Evolutionary conservation across 1,284 basidiomycete species (phyloP), one percentile per base, ranked within the genome.

Genomic region (Sanghuangporus baumii): DNA sequence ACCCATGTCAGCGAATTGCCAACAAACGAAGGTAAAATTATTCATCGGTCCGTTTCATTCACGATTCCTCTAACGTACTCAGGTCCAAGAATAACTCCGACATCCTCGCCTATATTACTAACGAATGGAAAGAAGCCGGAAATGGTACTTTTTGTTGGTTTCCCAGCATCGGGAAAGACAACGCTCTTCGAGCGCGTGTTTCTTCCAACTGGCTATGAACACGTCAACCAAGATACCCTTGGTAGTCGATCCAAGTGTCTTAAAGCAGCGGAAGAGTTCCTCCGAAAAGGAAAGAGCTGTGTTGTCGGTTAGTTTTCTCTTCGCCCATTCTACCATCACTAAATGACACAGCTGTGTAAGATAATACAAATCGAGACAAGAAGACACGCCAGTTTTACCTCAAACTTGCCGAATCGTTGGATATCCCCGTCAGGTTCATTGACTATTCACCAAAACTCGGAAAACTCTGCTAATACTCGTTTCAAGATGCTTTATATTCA

Each of bases 211-310:
- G 84, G 80, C 12, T 96, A 98, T 72, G 76, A 80, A 3, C 92
- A 95, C 68, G 79, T 97, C 64, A 96, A 96, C 71, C 94, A 96
- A 75, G 94, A 96, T 72, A 87, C 78, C 1, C 76, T 98, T 1
- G 83, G 82, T 60, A 86, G 85, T 11, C 80, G 90, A 51, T 78
- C 85, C 5, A 93, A 87, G 71, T 97, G 95, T 68, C 66, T 94
- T 38, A 84, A 81, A 66, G 81, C 81, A 0, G 86, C 86, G 0
- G 79, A 84, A 55, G 80, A 83, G 50, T 79, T 81, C 0, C 69
- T 96, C 23, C 68, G 73, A 23, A 76, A 76, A 0, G 85, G 84
- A 4, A 78, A 81, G 69, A 86, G 86, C 60, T 90, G 90, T 67
- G 90, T 95, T 7, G 79, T 97, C 50, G 92, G 92, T 88, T 66